phyloP scores from a whole-genome alignment of 2,329 filamentous ascomycete genomes.

The Penicillium sp. region DNA sequence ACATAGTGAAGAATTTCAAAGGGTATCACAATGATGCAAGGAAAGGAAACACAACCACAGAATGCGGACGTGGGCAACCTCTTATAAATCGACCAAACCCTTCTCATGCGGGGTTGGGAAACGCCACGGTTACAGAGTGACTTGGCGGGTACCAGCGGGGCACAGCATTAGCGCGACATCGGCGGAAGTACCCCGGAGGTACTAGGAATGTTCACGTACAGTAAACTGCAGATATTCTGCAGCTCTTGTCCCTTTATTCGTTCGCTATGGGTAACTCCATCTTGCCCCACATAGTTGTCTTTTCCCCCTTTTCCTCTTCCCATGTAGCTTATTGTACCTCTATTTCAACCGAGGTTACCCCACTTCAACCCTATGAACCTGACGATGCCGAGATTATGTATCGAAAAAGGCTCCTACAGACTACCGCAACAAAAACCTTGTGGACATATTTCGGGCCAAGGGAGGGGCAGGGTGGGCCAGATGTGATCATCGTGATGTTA shows the following conservation, averaged over 20 bases:
- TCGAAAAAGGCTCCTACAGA: neutral
- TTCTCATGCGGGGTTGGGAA: constrained; percentile 6
- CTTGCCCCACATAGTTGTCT: too few species aligned
- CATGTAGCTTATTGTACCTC: neutral
- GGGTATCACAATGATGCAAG: constrained; percentile 9
- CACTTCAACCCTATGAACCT: neutral
- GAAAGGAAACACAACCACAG: neutral
- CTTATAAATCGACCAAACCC: constrained; percentile 2
- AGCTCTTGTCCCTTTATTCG: neutral
- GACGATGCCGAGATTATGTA: neutral
- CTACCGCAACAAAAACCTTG: neutral
- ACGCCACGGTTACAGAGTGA: neutral
- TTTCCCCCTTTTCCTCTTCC: neutral
- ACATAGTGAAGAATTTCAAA: constrained; percentile 29
- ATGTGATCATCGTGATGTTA: constrained; percentile 21
- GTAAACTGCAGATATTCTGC: neutral
- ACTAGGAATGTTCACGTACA: neutral
- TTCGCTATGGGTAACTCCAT: too few species aligned
- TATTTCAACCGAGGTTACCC: neutral
- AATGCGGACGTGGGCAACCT: neutral
- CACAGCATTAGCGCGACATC: neutral
- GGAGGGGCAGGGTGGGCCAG: constrained; percentile 11
- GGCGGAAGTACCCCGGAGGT: neutral
- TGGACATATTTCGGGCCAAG: neutral
- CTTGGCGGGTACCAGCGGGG: neutral